A percentile compares a stretch with the other conserved stretches of the same genome.
These are phyloP conservation scores for Quercus bicolor DNA, from an alignment of 306 rosid species.

Conservation along the genomic window DNA sequence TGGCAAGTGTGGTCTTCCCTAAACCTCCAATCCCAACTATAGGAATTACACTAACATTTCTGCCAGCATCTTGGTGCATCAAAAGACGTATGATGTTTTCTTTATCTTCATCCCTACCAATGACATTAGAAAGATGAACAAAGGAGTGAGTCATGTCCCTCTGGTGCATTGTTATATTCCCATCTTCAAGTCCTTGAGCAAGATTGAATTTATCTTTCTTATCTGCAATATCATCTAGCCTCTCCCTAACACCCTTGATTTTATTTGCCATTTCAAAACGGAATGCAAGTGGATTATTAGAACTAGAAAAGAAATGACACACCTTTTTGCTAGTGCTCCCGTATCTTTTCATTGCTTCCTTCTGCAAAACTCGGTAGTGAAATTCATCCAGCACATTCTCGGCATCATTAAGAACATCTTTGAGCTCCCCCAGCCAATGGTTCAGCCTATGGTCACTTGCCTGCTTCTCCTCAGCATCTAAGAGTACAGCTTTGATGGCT, in stretches of 20 bases:
- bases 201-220: not conserved
- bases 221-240: slow-evolving; percentile 16
- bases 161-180: too few relatives aligned
- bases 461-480: too few relatives aligned
- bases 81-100: too few relatives aligned
- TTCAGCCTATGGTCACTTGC: too few relatives aligned
- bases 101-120: too few relatives aligned
- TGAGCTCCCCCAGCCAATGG: too few relatives aligned
- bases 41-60: too few relatives aligned
- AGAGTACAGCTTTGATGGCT: slow-evolving; percentile 15
- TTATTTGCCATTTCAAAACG: not conserved
- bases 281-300: slow-evolving; percentile 10
- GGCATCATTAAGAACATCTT: not conserved
- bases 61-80: too few relatives aligned
- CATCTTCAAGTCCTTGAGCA: too few relatives aligned
- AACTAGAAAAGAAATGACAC: slow-evolving; percentile 3
- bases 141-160: too few relatives aligned
- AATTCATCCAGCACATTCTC: slow-evolving; percentile 31
- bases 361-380: slow-evolving; percentile 15
- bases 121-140: too few relatives aligned
- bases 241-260: slow-evolving; percentile 10
- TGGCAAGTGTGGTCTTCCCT: not conserved
- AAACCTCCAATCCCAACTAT: not conserved
- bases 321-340: slow-evolving; percentile 9
- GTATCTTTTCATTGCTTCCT: not conserved